Base-by-base conservation (phyloP, 2,329 filamentous ascomycete genomes). In the Penicillium sp. region DNA sequence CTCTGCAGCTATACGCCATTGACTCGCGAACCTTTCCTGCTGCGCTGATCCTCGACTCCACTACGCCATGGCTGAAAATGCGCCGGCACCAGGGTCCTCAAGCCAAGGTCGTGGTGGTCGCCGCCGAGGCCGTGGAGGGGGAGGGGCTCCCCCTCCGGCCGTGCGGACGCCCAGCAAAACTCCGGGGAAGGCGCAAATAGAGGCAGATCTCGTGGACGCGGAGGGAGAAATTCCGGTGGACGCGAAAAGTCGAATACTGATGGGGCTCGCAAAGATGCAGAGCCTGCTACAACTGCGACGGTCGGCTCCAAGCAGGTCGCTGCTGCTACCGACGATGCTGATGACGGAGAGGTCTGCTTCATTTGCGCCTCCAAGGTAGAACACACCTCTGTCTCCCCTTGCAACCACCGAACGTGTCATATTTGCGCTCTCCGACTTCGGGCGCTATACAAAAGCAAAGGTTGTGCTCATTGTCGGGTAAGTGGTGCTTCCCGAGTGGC, bases 361-460 rank as follows among this genome's bases (percentile, higher is more conserved):
- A 99, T 99, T 67, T 99, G 94, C 74, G 93, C 94, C 51, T 96
- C 92, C 60, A 84, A 87, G 2, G 87, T 99, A 44, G 85, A 88
- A 45, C 91, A 97, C 76, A 86, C 90, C 64, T 88, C 92, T 9
- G 85, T 99, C 59, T 86, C 92, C 29, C 93, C 94, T 18, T 99
- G 94, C 75, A 97, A 96, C 72, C 94, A 99, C 75, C 84, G 89
- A 52, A 96, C 93, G 45, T 99, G 94, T 70, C 94, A 99, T 75
- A 96, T 97, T 60, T 99, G 94, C 72, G 87, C 91, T 9, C 76
- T 99, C 62, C 84, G 94, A 54, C 84, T 97, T 83, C 84, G 94
- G 63, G 94, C 93, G 1, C 77, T 99, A 42, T 99, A 97, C 76
- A 97, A 96, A 78, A 95, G 86, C 54, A 95, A 95, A 72, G 89